These are phyloP conservation scores for Nymphaea thermarum DNA, from an alignment of 164 flowering plant species.

Conservation along the genomic window DNA sequence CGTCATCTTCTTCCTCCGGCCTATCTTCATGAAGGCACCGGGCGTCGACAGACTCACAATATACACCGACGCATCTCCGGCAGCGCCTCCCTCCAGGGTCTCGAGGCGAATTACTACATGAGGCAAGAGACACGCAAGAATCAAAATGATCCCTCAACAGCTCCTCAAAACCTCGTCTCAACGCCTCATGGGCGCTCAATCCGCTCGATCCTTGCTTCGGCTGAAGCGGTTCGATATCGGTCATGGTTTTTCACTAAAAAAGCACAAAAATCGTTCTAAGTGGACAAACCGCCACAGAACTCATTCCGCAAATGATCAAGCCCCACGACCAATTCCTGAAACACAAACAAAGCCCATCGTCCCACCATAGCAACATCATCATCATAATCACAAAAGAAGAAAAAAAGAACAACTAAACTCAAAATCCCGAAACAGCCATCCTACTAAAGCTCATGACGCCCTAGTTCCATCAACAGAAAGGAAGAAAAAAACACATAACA, in stretches of 20 bases:
- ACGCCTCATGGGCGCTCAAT: conserved; percentile 31
- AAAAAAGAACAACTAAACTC: background rate
- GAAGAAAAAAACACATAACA: background rate
- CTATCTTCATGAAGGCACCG: background rate
- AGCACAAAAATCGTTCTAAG: background rate
- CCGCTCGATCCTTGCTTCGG: conserved; percentile 68
- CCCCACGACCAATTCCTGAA: background rate
- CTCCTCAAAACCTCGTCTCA: conserved; percentile 78
- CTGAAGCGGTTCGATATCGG: conserved; percentile 50
- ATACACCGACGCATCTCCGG: background rate
- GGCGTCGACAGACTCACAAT: background rate
- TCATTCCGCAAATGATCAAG: background rate
- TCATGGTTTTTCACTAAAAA: conserved; percentile 30
- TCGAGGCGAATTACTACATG: conserved; percentile 53
- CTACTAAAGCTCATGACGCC: background rate
- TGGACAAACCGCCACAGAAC: background rate
- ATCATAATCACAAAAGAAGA: background rate
- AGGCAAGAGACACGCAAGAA: conserved; percentile 69
- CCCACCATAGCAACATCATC: background rate
- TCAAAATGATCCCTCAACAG: conserved; percentile 75
- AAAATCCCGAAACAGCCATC: background rate
- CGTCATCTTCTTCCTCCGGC: conserved; percentile 74
- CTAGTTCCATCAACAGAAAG: background rate
- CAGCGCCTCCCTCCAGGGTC: conserved; percentile 8
- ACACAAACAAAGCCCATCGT: background rate